Evolutionary conservation across 768 basidiomycete species (phyloP), one percentile per base, ranked within the genome.

Genomic region (Hypsizygus marmoreus): DNA sequence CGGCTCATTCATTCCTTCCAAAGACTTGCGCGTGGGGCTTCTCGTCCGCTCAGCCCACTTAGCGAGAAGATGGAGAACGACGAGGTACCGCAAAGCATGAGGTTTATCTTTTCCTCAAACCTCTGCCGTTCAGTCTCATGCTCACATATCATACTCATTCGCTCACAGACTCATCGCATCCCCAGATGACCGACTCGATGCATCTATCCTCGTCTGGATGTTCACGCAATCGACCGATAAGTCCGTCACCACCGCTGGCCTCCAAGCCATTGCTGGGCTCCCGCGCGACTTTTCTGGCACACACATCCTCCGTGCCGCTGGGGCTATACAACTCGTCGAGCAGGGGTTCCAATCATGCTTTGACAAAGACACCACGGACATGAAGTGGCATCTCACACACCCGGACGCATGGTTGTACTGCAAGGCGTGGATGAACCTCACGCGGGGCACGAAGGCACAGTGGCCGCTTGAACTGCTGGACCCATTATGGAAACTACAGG

Each of bases 401-500:
- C 46, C 64, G 9, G 58, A 45, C 4, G 71, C 71, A 13, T 66
- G 60, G 50, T 55, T 64, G 32, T 73, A 70, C 43, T 73, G 71
- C 47, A 66, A 67, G 14, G 66, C 69, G 13, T 74, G 72, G 72
- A 63, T 74, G 49, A 60, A 61, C 20, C 53, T 72, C 47, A 71
- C 68, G 1, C 66, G 68, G 25, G 67, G 66, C 14, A 68, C 65
- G 3, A 50, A 50, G 1, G 58, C 63, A 34, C 60, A 61, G 25
- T 72, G 71, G 69, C 71, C 73, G 0, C 47, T 59, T 7, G 59
- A 64, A 20, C 61, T 71, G 25, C 51, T 66, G 23, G 62, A 62
- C 13, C 71, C 67, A 9, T 61, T 73, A 19, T 59, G 60, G 50
- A 60, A 62, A 33, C 57, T 73, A 6, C 63, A 64, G 39, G 63